Evolutionary conservation across 495 filamentous ascomycete genomes (phyloP).

Genomic region (Aspergillus taichungensis): DNA sequence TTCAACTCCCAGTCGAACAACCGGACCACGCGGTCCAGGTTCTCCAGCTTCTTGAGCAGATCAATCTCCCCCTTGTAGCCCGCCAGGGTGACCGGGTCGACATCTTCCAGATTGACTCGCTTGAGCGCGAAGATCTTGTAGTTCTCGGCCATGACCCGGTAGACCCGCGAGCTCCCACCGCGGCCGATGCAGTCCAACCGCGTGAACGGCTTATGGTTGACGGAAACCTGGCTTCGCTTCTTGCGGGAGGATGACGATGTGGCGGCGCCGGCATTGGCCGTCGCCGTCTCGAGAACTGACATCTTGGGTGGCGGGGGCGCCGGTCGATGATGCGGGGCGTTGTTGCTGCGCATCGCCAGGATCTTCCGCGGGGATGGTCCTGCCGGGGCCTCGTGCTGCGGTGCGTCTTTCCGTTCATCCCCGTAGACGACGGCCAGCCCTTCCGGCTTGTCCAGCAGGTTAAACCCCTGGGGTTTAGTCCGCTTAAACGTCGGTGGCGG

Average conservation of each 20-base stretch:
- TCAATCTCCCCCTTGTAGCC: conserved; percentile 98
- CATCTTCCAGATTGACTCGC: conserved; percentile 79
- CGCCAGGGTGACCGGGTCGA: conserved; percentile 70
- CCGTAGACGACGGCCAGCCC: conserved; percentile 45
- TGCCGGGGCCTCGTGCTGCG: conserved; percentile 28
- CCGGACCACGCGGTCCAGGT: conserved; percentile 80
- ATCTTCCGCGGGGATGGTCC: conserved; percentile 57
- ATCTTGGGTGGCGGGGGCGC: conserved; percentile 88
- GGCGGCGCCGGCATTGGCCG: conserved; percentile 70
- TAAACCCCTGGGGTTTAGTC: conserved; percentile 49
- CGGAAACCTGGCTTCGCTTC: conserved; percentile 68
- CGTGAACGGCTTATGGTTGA: conserved; percentile 88
- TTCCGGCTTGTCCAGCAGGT: conserved; percentile 49
- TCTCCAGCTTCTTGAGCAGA: conserved; percentile 68
- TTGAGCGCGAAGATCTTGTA: conserved; percentile 91
- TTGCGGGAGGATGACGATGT: conserved; percentile 59
- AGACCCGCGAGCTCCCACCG: conserved; percentile 87
- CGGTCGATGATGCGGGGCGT: conserved; percentile 66
- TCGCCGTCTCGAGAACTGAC: conserved; percentile 87
- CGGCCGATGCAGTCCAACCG: conserved; percentile 83
- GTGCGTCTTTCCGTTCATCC: conserved; percentile 34
- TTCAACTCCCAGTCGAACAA: conserved; percentile 93
- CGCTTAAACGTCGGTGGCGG: conserved; percentile 67
- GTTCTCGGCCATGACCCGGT: conserved; percentile 94
- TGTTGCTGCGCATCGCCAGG: conserved; percentile 63